A percentile compares a stretch with the other conserved stretches of the same genome.
Conservation (phyloP, 2,329 filamentous ascomycete species). For the Trichoderma sp. region DNA sequence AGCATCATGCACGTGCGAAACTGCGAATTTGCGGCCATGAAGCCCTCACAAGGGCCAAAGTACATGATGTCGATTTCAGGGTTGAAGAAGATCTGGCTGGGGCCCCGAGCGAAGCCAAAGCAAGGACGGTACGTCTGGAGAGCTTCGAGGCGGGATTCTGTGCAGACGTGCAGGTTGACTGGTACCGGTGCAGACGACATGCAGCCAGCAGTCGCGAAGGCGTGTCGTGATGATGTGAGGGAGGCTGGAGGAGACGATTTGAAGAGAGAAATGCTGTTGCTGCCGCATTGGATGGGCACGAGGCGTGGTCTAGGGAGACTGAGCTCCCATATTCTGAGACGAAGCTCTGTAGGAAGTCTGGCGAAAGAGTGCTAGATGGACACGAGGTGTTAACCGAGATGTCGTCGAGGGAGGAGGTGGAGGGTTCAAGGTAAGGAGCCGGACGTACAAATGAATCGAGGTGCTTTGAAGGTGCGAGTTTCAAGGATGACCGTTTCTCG, state of each 20-base stretch:
- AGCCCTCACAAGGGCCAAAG: slow-evolving; percentile 51
- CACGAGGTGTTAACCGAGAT: background rate
- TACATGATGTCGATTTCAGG: slow-evolving; percentile 50
- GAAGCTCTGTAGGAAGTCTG: slow-evolving; percentile 51
- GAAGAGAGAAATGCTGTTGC: slow-evolving; percentile 34
- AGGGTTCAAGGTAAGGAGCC: background rate
- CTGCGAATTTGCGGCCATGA: slow-evolving; percentile 51
- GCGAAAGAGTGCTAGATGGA: slow-evolving; percentile 46
- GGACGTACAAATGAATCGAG: slow-evolving; percentile 20
- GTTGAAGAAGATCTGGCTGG: slow-evolving; percentile 50
- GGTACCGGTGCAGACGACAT: slow-evolving; percentile 49
- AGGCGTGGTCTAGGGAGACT: slow-evolving; percentile 50
- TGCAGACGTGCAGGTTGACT: slow-evolving; percentile 50
- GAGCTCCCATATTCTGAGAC: slow-evolving; percentile 53
- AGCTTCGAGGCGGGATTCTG: slow-evolving; percentile 52
- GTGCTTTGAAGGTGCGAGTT: background rate
- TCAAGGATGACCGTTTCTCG: background rate
- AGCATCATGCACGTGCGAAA: slow-evolving; percentile 51
- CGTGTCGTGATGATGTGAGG: background rate
- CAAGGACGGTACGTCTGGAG: slow-evolving; percentile 46
- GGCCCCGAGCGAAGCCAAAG: slow-evolving; percentile 49
- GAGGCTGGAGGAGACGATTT: background rate
- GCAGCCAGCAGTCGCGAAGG: slow-evolving; percentile 40
- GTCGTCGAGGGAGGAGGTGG: background rate
- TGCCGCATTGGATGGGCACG: slow-evolving; percentile 49